Base-by-base conservation (phyloP, 352 stramenopile genomes). In the Phytopythium boreale region DNA sequence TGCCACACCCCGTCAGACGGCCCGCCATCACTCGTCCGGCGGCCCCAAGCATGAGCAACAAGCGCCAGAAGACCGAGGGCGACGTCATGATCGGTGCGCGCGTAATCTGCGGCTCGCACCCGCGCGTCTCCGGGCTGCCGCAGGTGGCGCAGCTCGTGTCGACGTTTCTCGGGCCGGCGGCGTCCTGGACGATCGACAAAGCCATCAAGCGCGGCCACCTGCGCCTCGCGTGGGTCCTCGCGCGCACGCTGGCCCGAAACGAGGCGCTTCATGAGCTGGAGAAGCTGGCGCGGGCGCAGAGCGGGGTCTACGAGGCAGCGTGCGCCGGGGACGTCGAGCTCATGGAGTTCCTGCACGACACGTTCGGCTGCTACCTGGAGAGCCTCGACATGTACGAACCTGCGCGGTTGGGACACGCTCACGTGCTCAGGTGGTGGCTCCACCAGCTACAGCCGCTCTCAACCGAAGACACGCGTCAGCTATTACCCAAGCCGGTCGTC, bases 91-190 rank as follows among this genome's bases (percentile, higher is more conserved):
- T 26, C n/a, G 46, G n/a, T 11, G 46, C 46, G 12, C 46, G 46
- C 46, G 11, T 52, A 9, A n/a, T 52, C 46, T 52, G 46, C 12
- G 46, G 8, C 7, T 11, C 46, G 11, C 46, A 20, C 46, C 3
- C 46, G 46, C 46, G 46, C 8, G 46, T 52, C 22, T 27, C 27
- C 15, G 50, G 27, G 50, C 49, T 76, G 51, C 63, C 67, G 31
- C 67, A 76, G 22, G 67, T 77, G 37, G 67, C 63, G 22, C 50
- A 50, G 56, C 24, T 77, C n/a, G 67, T 77, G n/a, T 71, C 67
- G 14, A 43, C 56, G 29, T 74, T 67, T 26, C 61, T 77, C 31
- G 70, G 72, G 50, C 61, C 41, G 20, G 71, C 67, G 34, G 31
- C 41, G 8, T 68, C 47, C 63, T 76, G 70, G 67, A 47, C 31